Conservation (phyloP, 352 stramenopile genomes). For the Thraustochytrium striatum region DNA sequence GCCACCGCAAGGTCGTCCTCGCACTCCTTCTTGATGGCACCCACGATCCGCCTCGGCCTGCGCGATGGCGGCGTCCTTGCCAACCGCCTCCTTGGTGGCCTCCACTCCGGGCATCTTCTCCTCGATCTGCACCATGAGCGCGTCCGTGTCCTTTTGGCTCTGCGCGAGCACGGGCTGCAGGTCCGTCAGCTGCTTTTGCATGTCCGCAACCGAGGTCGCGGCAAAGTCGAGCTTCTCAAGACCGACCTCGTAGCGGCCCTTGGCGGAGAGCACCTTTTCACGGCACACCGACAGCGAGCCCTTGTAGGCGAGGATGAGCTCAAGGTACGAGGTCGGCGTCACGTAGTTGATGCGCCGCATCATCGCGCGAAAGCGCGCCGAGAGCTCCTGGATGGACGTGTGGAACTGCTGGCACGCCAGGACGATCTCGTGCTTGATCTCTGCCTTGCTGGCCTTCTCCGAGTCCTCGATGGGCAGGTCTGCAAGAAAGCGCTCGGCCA, state of each 20-base stretch:
- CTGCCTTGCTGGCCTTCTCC: slow-evolving; percentile 47
- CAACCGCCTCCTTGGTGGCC: slow-evolving; percentile 46
- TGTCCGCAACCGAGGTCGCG: slow-evolving; percentile 82
- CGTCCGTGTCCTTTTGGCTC: slow-evolving; percentile 82
- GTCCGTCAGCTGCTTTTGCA: slow-evolving; percentile 84
- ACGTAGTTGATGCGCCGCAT: slow-evolving; percentile 87
- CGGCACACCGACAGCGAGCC: slow-evolving; percentile 64
- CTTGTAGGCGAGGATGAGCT: slow-evolving; percentile 89
- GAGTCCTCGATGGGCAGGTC: slow-evolving; percentile 75
- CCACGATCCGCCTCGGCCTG: slow-evolving; percentile 44
- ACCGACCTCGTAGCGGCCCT: slow-evolving; percentile 79
- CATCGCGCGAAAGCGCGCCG: slow-evolving; percentile 70
- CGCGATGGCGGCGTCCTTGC: slow-evolving; percentile 47
- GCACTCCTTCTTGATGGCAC: slow-evolving; percentile 80
- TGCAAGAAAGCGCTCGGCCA: slow-evolving; percentile 83
- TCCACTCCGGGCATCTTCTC: slow-evolving; percentile 82
- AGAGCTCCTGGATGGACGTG: slow-evolving; percentile 75
- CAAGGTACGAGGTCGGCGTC: slow-evolving; percentile 88
- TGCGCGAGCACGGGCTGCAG: slow-evolving; percentile 84
- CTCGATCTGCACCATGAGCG: slow-evolving; percentile 87
- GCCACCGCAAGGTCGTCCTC: slow-evolving; percentile 84
- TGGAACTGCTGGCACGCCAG: slow-evolving; percentile 88
- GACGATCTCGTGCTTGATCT: slow-evolving; percentile 73
- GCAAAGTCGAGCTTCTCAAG: slow-evolving; percentile 88
- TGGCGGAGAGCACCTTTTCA: slow-evolving; percentile 64